Evolutionary conservation across 116 monocot species (phyloP).

Genomic region (Posidonia oceanica): DNA sequence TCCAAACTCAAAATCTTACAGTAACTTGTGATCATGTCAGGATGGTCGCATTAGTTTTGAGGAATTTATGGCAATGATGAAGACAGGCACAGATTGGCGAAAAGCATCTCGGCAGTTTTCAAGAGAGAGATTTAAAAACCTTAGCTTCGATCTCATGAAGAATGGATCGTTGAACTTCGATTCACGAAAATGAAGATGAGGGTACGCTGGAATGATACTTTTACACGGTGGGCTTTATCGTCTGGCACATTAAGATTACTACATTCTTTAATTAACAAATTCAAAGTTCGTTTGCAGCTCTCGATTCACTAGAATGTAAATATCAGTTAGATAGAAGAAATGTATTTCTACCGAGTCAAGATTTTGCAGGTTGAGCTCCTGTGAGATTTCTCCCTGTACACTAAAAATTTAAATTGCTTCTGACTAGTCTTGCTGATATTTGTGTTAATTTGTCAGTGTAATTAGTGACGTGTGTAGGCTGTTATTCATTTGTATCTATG

Average conservation of each 20-base stretch:
- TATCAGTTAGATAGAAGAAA: background rate
- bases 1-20: background rate
- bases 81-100: constrained; percentile 30
- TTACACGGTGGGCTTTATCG: background rate
- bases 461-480: too few species aligned
- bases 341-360: background rate
- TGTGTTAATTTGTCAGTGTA: too few species aligned
- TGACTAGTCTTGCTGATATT: too few species aligned
- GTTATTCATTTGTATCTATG: too few species aligned
- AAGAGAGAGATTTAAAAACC: constrained; percentile 28
- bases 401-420: too few species aligned
- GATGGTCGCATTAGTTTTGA: constrained; percentile 33
- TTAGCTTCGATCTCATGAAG: constrained; percentile 22
- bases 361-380: background rate
- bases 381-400: background rate
- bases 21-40: constrained; percentile 6
- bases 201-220: background rate
- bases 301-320: background rate
- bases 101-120: constrained; percentile 35
- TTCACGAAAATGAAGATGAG: background rate
- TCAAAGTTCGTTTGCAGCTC: background rate
- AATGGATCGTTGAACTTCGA: constrained; percentile 9
- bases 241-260: too few species aligned
- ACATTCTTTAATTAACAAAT: too few species aligned
- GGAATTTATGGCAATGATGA: constrained; percentile 36